phyloP scores from a whole-genome alignment of 2,329 filamentous ascomycete species.

The Macrophomina phaseolina region DNA sequence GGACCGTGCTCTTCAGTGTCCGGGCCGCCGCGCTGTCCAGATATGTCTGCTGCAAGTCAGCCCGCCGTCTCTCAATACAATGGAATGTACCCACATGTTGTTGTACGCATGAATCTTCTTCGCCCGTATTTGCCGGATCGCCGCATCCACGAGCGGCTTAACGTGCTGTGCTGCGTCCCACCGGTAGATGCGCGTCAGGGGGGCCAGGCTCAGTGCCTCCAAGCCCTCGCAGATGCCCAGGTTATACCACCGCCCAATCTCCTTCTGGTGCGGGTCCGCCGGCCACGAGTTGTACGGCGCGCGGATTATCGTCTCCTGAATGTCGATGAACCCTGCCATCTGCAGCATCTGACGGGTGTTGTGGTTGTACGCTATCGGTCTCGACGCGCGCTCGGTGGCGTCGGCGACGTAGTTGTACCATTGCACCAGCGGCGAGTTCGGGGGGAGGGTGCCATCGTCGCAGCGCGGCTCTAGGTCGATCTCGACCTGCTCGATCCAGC shows the following conservation, averaged over 20 bases:
- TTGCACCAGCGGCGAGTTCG: constrained; percentile 62
- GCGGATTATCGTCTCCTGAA: constrained; percentile 71
- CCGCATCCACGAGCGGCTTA: constrained; percentile 64
- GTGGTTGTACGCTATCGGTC: constrained; percentile 70
- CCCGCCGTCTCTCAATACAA: constrained; percentile 24
- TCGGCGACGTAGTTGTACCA: constrained; percentile 74
- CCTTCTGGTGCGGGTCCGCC: constrained; percentile 65
- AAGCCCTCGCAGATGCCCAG: constrained; percentile 75
- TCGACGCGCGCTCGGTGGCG: constrained; percentile 69
- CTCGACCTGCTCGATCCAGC: constrained; percentile 85
- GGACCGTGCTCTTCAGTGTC: constrained; percentile 39
- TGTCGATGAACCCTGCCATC: constrained; percentile 77
- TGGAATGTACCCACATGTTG: constrained; percentile 67
- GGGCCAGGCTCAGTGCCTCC: constrained; percentile 73
- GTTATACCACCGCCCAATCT: constrained; percentile 84
- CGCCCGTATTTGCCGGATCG: constrained; percentile 71
- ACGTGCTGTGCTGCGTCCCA: constrained; percentile 68
- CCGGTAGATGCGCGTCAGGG: constrained; percentile 69
- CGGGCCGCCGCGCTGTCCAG: constrained; percentile 54
- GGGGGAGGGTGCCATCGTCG: constrained; percentile 67
- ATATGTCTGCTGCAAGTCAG: constrained; percentile 46
- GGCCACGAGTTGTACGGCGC: constrained; percentile 79
- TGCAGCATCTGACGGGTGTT: constrained; percentile 67
- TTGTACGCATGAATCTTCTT: constrained; percentile 75
- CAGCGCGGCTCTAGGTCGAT: constrained; percentile 81